A percentile compares a stretch with the other conserved stretches of the same genome.
phyloP scores from a whole-genome alignment of 2,329 filamentous ascomycete genomes.

The Colletotrichum chrysophilum region DNA sequence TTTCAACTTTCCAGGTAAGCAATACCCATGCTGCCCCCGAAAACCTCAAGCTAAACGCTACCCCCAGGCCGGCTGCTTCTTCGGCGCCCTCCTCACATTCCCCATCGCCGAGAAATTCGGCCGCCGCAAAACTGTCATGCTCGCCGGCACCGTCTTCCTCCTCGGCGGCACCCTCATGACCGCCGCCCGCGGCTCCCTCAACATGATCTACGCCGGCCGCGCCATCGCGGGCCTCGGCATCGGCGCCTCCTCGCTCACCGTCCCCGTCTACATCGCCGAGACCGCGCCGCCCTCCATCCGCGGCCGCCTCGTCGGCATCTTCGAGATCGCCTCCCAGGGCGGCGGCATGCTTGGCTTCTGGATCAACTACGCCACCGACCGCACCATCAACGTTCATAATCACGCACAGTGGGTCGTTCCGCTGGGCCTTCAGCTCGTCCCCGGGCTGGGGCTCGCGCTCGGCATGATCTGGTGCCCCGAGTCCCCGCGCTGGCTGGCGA shows the following conservation, averaged over 20 bases:
- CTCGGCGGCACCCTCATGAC: conserved; percentile 40
- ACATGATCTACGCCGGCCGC: conserved; percentile 51
- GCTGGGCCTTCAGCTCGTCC: conserved; percentile 46
- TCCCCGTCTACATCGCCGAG: conserved; percentile 48
- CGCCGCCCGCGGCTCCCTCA: conserved; percentile 34
- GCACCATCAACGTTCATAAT: conserved; percentile 13
- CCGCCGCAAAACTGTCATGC: conserved; percentile 49
- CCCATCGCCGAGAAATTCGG: conserved; percentile 53
- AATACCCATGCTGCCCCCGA: accelerated
- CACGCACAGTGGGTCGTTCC: conserved; percentile 45
- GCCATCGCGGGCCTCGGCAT: conserved; percentile 58
- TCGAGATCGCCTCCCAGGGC: conserved; percentile 52
- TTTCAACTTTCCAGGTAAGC: conserved; percentile 18
- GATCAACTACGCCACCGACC: conserved; percentile 34
- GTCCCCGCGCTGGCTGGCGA: conserved; percentile 41
- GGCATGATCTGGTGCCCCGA: conserved; percentile 41
- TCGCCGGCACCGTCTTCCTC: conserved; percentile 46
- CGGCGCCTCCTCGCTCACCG: conserved; percentile 53
- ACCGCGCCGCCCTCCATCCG: conserved; percentile 54
- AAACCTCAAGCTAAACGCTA: background rate
- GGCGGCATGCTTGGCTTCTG: conserved; percentile 51
- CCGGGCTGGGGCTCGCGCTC: conserved; percentile 37
- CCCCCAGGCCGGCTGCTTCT: conserved; percentile 45
- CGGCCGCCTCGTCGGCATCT: conserved; percentile 57
- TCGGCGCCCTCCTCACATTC: conserved; percentile 44